phyloP scores from a whole-genome alignment of 768 basidiomycete genomes.

The Rhodotorula kratochvilovae region DNA sequence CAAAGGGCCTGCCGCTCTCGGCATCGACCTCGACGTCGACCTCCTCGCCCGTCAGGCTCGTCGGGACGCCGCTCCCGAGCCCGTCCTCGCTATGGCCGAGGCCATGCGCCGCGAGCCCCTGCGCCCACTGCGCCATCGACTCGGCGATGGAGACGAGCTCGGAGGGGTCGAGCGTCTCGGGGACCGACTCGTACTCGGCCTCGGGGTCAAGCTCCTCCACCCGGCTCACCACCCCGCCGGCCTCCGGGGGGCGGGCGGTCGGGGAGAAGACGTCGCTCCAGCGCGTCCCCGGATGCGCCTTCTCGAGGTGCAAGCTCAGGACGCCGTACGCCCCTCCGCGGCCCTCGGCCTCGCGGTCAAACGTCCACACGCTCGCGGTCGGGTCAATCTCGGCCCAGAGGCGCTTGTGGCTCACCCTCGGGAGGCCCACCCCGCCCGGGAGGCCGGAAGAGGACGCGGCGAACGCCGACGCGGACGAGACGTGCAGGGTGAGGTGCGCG shows the following conservation, averaged over 20 bases:
- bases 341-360: constrained; percentile 64
- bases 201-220: constrained; percentile 46
- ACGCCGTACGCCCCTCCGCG: constrained; percentile 58
- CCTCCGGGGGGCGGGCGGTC: too few relatives aligned
- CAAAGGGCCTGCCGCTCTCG: constrained; percentile 62
- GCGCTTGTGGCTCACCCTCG: constrained; percentile 59
- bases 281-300: constrained; percentile 70
- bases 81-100: constrained; percentile 53
- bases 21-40: constrained; percentile 84
- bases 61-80: constrained; percentile 53
- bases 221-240: constrained; percentile 41
- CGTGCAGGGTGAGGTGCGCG: constrained; percentile 62
- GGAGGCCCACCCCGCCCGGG: constrained; percentile 48
- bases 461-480: constrained; percentile 48
- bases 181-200: constrained; percentile 53
- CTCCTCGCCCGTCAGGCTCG: constrained; percentile 80
- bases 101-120: constrained; percentile 55
- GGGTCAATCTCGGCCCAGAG: constrained; percentile 78
- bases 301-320: constrained; percentile 79
- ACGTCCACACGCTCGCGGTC: constrained; percentile 85
- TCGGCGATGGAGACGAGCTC: constrained; percentile 75
- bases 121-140: constrained; percentile 78
- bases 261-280: constrained; percentile 80
- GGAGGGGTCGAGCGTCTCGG: constrained; percentile 82
- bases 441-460: constrained; percentile 39